A percentile compares a stretch with the other conserved stretches of the same genome.
phyloP scores from a whole-genome alignment of 108 stramenopile genomes.

The Aureococcus anophagefferens region DNA sequence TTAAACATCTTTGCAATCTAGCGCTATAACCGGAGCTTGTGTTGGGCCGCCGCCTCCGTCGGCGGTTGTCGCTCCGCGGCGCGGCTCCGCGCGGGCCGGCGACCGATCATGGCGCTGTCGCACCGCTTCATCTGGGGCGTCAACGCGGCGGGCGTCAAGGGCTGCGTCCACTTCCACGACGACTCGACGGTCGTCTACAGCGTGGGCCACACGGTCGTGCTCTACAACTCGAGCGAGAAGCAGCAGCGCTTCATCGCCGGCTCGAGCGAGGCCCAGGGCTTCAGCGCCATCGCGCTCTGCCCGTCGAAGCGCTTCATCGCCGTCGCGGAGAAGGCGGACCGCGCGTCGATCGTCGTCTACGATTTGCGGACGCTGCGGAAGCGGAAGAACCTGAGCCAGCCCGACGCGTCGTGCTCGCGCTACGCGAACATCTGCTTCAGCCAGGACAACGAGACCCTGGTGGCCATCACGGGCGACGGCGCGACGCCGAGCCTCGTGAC shows the following conservation, averaged over 20 bases:
- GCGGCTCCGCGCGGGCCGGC: no score
- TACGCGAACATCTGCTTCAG: slow-evolving; percentile 32
- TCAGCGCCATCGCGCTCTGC: slow-evolving; percentile 33
- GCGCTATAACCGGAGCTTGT: no score
- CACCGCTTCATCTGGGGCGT: slow-evolving; percentile 10
- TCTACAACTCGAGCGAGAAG: slow-evolving; percentile 21
- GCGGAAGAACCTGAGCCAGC: slow-evolving; percentile 23
- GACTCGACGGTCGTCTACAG: slow-evolving; percentile 15
- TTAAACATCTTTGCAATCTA: no score
- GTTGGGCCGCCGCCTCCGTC: no score
- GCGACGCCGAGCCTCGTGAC: slow-evolving; percentile 37
- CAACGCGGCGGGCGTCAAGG: not conserved
- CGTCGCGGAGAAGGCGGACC: slow-evolving; percentile 15
- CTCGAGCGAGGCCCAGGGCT: slow-evolving; percentile 18
- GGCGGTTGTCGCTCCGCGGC: no score
- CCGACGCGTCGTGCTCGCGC: slow-evolving; percentile 10
- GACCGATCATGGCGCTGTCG: not conserved
- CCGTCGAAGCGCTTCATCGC: slow-evolving; percentile 18
- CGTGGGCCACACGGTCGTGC: slow-evolving; percentile 39
- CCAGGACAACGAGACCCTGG: slow-evolving; percentile 30
- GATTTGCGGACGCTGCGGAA: slow-evolving; percentile 34
- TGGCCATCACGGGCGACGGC: slow-evolving; percentile 25
- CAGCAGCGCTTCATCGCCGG: slow-evolving; percentile 40
- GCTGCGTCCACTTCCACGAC: slow-evolving; percentile 26
- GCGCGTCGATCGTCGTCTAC: slow-evolving; percentile 28